These are phyloP conservation scores for Ephemerocybe angulata DNA, from an alignment of 768 basidiomycete species.

Conservation along the genomic window DNA sequence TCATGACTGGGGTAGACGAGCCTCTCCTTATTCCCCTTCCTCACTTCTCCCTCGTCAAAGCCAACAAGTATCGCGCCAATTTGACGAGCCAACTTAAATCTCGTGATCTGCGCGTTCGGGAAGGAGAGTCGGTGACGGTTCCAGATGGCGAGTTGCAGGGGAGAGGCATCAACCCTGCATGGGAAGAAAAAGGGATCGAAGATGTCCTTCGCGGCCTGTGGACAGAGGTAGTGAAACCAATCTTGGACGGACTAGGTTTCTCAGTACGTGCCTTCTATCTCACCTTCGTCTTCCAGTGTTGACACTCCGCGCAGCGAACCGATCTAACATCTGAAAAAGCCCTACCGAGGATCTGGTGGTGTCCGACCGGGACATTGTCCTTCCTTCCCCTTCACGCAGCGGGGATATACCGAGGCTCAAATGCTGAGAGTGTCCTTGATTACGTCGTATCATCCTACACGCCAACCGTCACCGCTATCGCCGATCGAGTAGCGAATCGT, in stretches of 20 bases:
- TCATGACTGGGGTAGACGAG: conserved; percentile 1
- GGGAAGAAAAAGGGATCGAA: neutral
- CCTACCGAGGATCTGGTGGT: conserved; percentile 11
- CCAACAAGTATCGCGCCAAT: neutral
- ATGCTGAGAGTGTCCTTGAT: conserved; percentile 5
- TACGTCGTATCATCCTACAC: conserved; percentile 21
- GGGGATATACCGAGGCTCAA: conserved; percentile 2
- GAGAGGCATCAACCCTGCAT: too few relatives aligned
- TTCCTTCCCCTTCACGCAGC: conserved; percentile 13
- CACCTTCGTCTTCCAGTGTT: neutral
- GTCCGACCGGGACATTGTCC: conserved; percentile 5
- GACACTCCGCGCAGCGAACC: neutral
- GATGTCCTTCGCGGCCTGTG: neutral
- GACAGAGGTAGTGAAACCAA: conserved; percentile 1
- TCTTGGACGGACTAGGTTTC: conserved; percentile 6
- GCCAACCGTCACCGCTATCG: conserved; percentile 10
- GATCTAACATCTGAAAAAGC: neutral
- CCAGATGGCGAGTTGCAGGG: too few relatives aligned
- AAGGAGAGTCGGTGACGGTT: too few relatives aligned
- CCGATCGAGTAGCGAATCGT: conserved; percentile 5
- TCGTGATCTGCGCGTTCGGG: too few relatives aligned
- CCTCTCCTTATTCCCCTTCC: conserved; percentile 10
- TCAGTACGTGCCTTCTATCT: neutral
- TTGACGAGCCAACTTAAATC: too few relatives aligned
- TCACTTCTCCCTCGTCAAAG: neutral